Conservation (phyloP, 345 rosid species). For the Ceriops zippeliana region DNA sequence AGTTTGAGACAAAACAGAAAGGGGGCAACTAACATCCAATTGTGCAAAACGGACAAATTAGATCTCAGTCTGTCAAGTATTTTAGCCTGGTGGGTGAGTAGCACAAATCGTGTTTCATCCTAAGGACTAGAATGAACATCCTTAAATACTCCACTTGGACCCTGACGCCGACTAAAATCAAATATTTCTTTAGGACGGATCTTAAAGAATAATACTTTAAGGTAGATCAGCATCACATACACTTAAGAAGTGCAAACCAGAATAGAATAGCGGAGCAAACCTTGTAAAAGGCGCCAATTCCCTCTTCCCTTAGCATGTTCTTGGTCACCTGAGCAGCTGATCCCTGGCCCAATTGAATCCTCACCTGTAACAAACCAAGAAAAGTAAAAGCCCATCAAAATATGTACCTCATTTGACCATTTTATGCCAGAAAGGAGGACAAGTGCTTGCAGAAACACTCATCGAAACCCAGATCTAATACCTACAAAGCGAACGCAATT, state of each 20-base stretch:
- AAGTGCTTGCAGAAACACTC: neutral
- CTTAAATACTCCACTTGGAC: neutral
- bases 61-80: no score
- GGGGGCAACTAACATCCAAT: no score
- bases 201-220: neutral
- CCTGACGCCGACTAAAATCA: neutral
- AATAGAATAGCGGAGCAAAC: constrained; percentile 30
- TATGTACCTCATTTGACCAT: constrained; percentile 1
- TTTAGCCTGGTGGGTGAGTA: no score
- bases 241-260: neutral
- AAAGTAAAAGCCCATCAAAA: constrained; percentile 13
- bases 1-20: no score
- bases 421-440: neutral
- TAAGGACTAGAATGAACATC: neutral
- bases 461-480: constrained; percentile 40
- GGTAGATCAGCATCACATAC: neutral
- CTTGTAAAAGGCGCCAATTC: constrained; percentile 90
- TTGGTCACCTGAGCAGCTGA: constrained; percentile 71
- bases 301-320: constrained; percentile 83
- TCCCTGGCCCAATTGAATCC: constrained; percentile 98
- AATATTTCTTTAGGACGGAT: neutral
- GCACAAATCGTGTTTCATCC: neutral
- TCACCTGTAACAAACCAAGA: constrained; percentile 56
- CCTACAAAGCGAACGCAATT: constrained; percentile 10
- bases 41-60: no score